Base-by-base conservation (phyloP, 352 stramenopile species). In the Phytophthora crassamura region DNA sequence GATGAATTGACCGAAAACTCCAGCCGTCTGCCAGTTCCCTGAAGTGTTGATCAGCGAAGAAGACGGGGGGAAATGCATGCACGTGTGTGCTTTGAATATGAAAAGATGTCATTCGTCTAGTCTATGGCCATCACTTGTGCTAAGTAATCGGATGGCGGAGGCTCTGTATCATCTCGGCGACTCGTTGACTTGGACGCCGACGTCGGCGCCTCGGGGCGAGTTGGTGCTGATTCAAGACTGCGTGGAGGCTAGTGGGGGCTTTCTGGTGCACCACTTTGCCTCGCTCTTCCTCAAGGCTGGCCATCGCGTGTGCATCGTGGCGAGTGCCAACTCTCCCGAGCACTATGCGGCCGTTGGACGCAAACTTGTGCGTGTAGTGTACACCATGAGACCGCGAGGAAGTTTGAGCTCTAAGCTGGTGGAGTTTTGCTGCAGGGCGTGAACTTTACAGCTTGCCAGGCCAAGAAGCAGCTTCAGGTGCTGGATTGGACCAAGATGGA, bases 201-300 rank as follows among this genome's bases (percentile, higher is more conserved):
- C 69, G 32, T 80, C 51, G 41, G 77, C 82, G 25, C 83, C 85
- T 59, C 66, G 59, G 25, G 75, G 79, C 2, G 56, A 91, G 53
- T 67, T 92, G 41, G 55, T 94, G 50, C 40, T 84, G 38, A 62
- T 94, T 43, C 67, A 83, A 12, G 85, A 94, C 64, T 57, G 64
- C 12, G 72, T 89, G 25, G 80, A 91, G 41, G 71, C 80, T 11
- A 62, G 55, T 34, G 81, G 83, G 16, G 63, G 64, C 22, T 92
- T 91, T 53, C 59, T 94, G 39, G 64, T 94, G 39, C 85, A 94
- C 50, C 82, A 94, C 63, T 89, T 94, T 25, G 35, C 82, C 22
- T 72, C 83, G 59, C 74, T 91, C 7, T 89, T 90, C 54, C 70
- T 90, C 34, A 89, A 91, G 71, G 81, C 81, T 43, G 78, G 80